A percentile compares a stretch with the other conserved stretches of the same genome.
These are phyloP conservation scores for Haematococcus sp. DNA, from an alignment of 139 green algal species.

Conservation along the genomic window DNA sequence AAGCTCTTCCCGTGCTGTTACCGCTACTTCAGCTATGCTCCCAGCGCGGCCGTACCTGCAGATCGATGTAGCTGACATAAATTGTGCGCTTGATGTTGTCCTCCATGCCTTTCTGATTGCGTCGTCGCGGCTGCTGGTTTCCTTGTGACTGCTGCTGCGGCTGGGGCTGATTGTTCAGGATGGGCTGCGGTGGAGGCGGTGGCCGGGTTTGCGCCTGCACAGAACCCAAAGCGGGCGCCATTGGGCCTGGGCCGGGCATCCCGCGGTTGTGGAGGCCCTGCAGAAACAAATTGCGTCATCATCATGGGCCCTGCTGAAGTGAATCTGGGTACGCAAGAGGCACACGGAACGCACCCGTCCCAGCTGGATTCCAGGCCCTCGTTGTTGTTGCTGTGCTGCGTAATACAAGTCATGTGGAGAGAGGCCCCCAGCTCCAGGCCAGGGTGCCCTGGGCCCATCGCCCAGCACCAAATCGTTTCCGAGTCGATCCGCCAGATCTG, in stretches of 20 bases:
- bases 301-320: not conserved
- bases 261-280: not conserved
- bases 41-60: constrained; percentile 15
- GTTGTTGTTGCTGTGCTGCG: too few relatives aligned
- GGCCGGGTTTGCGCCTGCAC: not conserved
- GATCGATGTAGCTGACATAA: constrained; percentile 78
- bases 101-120: constrained; percentile 52
- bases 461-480: not conserved
- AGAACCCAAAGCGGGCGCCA: not conserved
- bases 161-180: not conserved
- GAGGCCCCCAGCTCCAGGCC: too few relatives aligned
- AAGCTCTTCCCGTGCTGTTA: not conserved
- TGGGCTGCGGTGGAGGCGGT: not conserved
- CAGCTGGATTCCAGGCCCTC: not conserved
- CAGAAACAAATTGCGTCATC: not conserved
- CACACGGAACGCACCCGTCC: not conserved
- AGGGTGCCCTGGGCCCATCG: too few relatives aligned
- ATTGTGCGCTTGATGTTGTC: constrained; percentile 79
- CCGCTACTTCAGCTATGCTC: not conserved
- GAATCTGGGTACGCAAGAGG: not conserved
- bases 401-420: too few relatives aligned
- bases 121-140: constrained; percentile 4
- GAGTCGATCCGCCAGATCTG: not conserved
- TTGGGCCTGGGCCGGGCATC: not conserved
- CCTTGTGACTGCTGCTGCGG: not conserved